Conservation (phyloP, 768 basidiomycete genomes). For the Terana coerulea region DNA sequence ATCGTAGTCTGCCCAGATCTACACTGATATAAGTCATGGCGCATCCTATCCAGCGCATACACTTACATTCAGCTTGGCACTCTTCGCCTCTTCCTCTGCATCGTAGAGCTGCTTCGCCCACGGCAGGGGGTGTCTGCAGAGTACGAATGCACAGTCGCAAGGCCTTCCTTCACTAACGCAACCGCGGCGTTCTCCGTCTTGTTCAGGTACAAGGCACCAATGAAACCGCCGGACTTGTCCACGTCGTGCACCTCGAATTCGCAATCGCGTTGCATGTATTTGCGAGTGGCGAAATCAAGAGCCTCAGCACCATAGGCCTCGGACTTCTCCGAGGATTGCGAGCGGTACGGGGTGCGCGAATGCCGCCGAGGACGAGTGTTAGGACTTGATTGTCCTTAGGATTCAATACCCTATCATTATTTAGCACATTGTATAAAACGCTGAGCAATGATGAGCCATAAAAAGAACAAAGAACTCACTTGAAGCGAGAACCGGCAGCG, state of each 20-base stretch:
- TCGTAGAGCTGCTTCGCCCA: slow-evolving; percentile 80
- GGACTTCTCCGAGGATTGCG: slow-evolving; percentile 78
- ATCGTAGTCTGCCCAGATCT: slow-evolving; percentile 90
- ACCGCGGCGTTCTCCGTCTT: slow-evolving; percentile 87
- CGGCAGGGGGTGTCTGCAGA: slow-evolving; percentile 78
- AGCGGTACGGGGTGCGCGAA: slow-evolving; percentile 86
- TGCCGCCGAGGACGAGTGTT: slow-evolving; percentile 89
- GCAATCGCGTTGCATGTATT: slow-evolving; percentile 92
- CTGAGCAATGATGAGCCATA: neutral
- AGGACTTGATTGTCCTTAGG: slow-evolving; percentile 92
- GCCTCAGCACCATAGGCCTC: slow-evolving; percentile 89
- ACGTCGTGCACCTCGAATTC: slow-evolving; percentile 88
- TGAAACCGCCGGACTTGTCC: slow-evolving; percentile 96
- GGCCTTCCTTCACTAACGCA: slow-evolving; percentile 78
- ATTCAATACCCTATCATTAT: slow-evolving; percentile 57
- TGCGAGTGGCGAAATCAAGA: slow-evolving; percentile 69
- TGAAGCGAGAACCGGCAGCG: slow-evolving; percentile 92
- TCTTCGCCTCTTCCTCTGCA: slow-evolving; percentile 88
- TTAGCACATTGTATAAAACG: neutral
- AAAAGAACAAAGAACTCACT: slow-evolving; percentile 41
- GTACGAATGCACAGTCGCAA: slow-evolving; percentile 84
- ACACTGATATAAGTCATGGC: slow-evolving; percentile 2
- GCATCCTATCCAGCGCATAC: neutral
- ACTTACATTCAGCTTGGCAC: slow-evolving; percentile 70
- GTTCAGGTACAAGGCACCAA: slow-evolving; percentile 80